Evolutionary conservation across 2,329 filamentous ascomycete species (phyloP), one percentile per base, ranked within the genome.

Genomic region (Phoma sp.): DNA sequence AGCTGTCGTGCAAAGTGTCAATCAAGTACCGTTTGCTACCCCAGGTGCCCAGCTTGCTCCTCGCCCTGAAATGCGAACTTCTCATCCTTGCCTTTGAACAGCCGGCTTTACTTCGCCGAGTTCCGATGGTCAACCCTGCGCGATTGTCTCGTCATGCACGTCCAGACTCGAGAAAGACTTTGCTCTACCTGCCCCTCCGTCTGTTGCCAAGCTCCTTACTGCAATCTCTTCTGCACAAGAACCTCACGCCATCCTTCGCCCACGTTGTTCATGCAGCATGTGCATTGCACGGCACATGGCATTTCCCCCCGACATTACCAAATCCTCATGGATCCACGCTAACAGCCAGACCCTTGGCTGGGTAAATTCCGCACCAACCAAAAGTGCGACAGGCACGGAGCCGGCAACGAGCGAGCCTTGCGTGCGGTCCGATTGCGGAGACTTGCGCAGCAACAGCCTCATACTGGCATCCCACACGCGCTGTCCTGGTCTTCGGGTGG

Each of bases 101-200:
- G 17, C 22, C 51, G 51, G 51, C 51, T 25, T 44, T 55, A 41
- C 51, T 49, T 49, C 40, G 51, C 45, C 35, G 45, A 22, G 25
- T 25, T n/a, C 39, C 24, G 27, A 39, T 9, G 35, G 24, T 55
- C 22, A 22, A n/a, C 27, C 12, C 13, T 6, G 35, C 21, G 13
- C 29, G 15, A 25, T 36, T 22, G 15, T 32, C 17, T 22, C 32
- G n/a, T 39, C n/a, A 35, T 33, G 40, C 24, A 40, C 36, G 27
- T 48, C 51, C 27, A 40, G 51, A 49, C 27, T 35, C 5, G 22
- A 10, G 39, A 22, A 35, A 44, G 25, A 40, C n/a, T 12, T 32
- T 21, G 13, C 29, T 43, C 35, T 22, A 35, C 39, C 27, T 39
- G 12, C 44, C 31, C 13, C 19, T 33, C 39, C 38, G 22, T 27